Percentiles rank a stretch among this genome's conserved stretches.
These are phyloP conservation scores for Furculomyces boomerangus DNA, from an alignment of 371 early-diverging fungal genomes.

Conservation along the genomic window DNA sequence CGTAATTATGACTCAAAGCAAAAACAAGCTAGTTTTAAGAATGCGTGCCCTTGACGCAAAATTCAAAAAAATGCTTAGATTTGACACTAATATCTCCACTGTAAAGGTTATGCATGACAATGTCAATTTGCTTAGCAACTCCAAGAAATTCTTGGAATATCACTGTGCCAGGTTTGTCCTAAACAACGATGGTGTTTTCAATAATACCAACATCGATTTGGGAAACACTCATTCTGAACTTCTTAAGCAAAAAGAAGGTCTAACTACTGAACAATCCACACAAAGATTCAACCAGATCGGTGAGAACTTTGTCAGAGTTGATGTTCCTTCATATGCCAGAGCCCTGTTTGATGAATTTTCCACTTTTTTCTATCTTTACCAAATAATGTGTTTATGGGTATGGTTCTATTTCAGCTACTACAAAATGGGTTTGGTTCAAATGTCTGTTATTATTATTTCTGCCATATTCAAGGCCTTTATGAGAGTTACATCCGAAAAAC, in stretches of 20 bases:
- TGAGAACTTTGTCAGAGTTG: conserved; percentile 47
- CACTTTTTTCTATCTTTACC: conserved; percentile 60
- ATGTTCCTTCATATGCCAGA: conserved; percentile 32
- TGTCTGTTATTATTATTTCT: conserved; percentile 48
- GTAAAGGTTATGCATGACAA: conserved; percentile 11
- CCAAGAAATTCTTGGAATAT: conserved; percentile 33
- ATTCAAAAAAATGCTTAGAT: conserved; percentile 2
- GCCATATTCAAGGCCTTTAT: conserved; percentile 52
- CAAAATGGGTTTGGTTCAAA: conserved; percentile 56
- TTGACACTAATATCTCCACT: conserved; percentile 22
- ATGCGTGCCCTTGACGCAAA: conserved; percentile 4
- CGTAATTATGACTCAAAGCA: conserved; percentile 32
- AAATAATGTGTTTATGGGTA: conserved; percentile 49
- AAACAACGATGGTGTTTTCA: conserved; percentile 24
- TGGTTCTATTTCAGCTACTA: conserved; percentile 64
- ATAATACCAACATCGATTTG: conserved; percentile 30
- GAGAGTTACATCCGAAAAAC: conserved; percentile 36
- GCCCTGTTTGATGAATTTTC: conserved; percentile 46
- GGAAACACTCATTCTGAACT: conserved; percentile 34
- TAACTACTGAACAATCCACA: conserved; percentile 32
- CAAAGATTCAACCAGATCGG: conserved; percentile 38
- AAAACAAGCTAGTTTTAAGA: conserved; percentile 23
- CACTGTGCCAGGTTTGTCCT: conserved; percentile 58
- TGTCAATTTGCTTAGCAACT: conserved; percentile 8
- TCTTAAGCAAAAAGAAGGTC: conserved; percentile 28